Evolutionary conservation across 257 asterid species (phyloP), one percentile per base, ranked within the genome.

Genomic region (Solanum tarijense): DNA sequence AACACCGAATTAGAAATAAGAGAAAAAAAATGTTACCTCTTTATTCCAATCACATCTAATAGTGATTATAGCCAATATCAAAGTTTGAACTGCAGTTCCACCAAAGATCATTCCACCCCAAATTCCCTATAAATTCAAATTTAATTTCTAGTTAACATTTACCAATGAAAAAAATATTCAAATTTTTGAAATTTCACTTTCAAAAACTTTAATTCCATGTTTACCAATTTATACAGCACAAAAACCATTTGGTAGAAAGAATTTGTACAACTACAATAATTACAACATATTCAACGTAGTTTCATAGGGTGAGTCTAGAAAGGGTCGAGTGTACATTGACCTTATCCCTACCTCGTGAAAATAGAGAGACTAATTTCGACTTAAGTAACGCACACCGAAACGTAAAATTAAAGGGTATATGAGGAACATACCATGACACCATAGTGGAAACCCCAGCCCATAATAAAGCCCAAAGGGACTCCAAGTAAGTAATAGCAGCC

Each of bases 61-160:
- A 1, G 90, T 90, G 27, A 92, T 74, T 66, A 89, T 52, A 31
- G 87, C 41, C 86, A 92, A 52, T 52, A 92, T 83, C 84, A 92
- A 13, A 10, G 94, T 92, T 39, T 93, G 94, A 3, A 91, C 2
- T 65, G 93, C 92, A 1, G 93, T 92, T 52, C 95, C 95, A 78
- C 95, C 95, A 85, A 93, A 91, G 31, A 92, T 89, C 96, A 91
- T 90, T 89, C 95, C 95, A 7, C 90, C 93, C 94, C 94, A 91
- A 2, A 91, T 86, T 0, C 95, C 93, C 94, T 92, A 34, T 18
- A 75, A 20, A 25, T 38, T 76, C 58, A 38, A 12, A 36, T 76
- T 76, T 12, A 69, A 29, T 29, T 69, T 69, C 38, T 69, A 69
- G 12, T 6, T 69, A 13, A 7, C 0, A 69, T 29, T 89, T 65